phyloP scores from a whole-genome alignment of 2,329 filamentous ascomycete species.

The Pseudocercospora cruenta region DNA sequence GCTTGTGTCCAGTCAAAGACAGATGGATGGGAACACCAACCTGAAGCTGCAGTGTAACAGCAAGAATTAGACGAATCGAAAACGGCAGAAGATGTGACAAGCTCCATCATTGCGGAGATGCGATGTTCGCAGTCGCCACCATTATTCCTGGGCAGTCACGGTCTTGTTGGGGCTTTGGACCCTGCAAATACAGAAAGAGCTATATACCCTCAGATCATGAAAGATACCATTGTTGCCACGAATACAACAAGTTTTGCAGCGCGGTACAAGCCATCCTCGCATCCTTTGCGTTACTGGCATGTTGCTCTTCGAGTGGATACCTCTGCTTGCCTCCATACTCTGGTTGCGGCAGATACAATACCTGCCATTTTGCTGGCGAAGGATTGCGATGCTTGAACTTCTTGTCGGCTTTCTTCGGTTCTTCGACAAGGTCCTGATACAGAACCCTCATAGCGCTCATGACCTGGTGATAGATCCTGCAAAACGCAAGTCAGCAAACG shows the following conservation, averaged over 20 bases:
- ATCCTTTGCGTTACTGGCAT: conserved; percentile 4
- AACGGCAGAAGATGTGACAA: neutral
- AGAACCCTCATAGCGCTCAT: conserved; percentile 9
- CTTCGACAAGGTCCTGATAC: conserved; percentile 7
- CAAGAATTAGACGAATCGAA: neutral
- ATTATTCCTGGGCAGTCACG: neutral
- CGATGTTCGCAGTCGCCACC: neutral
- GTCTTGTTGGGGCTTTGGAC: neutral
- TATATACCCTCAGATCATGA: neutral
- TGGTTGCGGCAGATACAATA: neutral
- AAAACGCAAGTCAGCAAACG: neutral
- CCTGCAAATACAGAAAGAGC: neutral
- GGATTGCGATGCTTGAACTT: conserved; percentile 15
- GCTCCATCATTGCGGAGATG: neutral
- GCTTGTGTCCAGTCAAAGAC: neutral
- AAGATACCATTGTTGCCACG: neutral
- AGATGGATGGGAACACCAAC: neutral
- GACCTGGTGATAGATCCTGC: conserved; percentile 9
- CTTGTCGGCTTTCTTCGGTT: conserved; percentile 4
- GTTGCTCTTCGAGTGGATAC: neutral
- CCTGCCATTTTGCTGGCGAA: neutral
- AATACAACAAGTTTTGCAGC: conserved; percentile 7
- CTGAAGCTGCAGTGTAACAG: neutral
- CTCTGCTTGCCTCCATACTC: neutral
- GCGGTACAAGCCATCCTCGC: conserved; percentile 9